These are phyloP conservation scores for Ramaria sp. DNA, from an alignment of 768 basidiomycete species.

Conservation along the genomic window DNA sequence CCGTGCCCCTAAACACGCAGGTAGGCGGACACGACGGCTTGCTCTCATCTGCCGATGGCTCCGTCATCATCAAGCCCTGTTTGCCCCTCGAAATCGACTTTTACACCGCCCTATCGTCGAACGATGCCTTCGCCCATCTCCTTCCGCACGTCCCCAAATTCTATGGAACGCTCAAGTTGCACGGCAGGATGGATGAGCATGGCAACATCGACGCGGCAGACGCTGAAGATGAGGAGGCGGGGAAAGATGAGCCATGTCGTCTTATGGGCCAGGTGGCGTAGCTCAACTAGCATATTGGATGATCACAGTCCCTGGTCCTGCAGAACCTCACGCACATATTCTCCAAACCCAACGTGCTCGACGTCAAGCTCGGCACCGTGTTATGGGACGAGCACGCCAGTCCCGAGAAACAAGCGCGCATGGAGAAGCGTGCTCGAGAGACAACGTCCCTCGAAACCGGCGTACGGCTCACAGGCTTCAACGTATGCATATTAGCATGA, in stretches of 20 bases:
- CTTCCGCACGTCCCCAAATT: slow-evolving; percentile 60
- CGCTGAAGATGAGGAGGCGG: slow-evolving; percentile 13
- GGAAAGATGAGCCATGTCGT: slow-evolving; percentile 34
- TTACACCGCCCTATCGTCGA: slow-evolving; percentile 45
- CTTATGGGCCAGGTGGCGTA: slow-evolving; percentile 4
- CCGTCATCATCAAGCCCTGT: slow-evolving; percentile 74
- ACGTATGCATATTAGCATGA: slow-evolving; percentile 38
- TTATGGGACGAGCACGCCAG: slow-evolving; percentile 65
- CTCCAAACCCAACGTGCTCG: slow-evolving; percentile 74
- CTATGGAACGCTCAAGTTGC: slow-evolving; percentile 64
- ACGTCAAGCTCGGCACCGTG: slow-evolving; percentile 87
- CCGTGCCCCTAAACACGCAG: slow-evolving; percentile 39
- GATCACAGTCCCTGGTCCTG: slow-evolving; percentile 61
- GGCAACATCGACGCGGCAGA: slow-evolving; percentile 16
- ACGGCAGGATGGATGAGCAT: slow-evolving; percentile 45
- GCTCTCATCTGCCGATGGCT: slow-evolving; percentile 58
- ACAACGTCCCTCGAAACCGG: slow-evolving; percentile 74
- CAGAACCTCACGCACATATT: slow-evolving; percentile 75
- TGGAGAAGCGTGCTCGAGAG: slow-evolving; percentile 56
- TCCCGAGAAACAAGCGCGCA: slow-evolving; percentile 67
- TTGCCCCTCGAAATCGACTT: slow-evolving; percentile 56
- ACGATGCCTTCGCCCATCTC: slow-evolving; percentile 31
- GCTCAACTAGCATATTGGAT: neutral
- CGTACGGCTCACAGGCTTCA: slow-evolving; percentile 79
- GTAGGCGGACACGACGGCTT: slow-evolving; percentile 79